Conservation (phyloP, 1,139 yeast genomes). For the Sugiyamaella novakii region DNA sequence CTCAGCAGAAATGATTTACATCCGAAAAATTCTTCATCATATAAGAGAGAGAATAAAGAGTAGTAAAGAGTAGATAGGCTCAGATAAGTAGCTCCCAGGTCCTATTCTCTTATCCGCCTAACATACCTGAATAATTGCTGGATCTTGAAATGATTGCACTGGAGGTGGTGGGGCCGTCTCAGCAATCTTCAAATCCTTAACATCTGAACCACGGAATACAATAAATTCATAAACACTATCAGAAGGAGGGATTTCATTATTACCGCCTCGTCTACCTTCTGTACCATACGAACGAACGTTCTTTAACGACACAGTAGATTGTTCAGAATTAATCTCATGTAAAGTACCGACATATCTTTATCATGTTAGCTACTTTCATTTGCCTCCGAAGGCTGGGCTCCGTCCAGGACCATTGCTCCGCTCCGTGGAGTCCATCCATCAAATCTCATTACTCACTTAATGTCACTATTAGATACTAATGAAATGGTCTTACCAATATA, state of each 20-base stretch:
- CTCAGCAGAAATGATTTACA: conserved; percentile 36
- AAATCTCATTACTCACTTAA: conserved; percentile 57
- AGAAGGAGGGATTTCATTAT: conserved; percentile 73
- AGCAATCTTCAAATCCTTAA: conserved; percentile 82
- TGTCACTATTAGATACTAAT: conserved; percentile 82
- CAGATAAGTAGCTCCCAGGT: background rate
- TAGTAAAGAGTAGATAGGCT: background rate
- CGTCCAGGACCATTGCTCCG: conserved; percentile 12
- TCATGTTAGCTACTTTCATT: background rate
- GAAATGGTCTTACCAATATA: conserved; percentile 93
- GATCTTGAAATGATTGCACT: conserved; percentile 34
- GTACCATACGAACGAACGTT: conserved; percentile 88
- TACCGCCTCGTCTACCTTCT: conserved; percentile 81
- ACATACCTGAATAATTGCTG: conserved; percentile 42
- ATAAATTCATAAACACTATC: conserved; percentile 75
- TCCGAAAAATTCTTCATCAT: conserved; percentile 41
- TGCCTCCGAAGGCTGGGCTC: conserved; percentile 15
- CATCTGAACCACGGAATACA: conserved; percentile 90
- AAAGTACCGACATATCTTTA: conserved; percentile 64
- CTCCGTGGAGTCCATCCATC: conserved; percentile 6
- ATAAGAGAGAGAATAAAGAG: background rate
- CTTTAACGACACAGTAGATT: conserved; percentile 84
- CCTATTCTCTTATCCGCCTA: background rate
- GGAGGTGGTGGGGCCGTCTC: conserved; percentile 49
- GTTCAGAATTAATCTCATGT: conserved; percentile 85